Evolutionary conservation across 1,139 yeast genomes (phyloP), one percentile per base, ranked within the genome.

Genomic region (Taphrina sp.): DNA sequence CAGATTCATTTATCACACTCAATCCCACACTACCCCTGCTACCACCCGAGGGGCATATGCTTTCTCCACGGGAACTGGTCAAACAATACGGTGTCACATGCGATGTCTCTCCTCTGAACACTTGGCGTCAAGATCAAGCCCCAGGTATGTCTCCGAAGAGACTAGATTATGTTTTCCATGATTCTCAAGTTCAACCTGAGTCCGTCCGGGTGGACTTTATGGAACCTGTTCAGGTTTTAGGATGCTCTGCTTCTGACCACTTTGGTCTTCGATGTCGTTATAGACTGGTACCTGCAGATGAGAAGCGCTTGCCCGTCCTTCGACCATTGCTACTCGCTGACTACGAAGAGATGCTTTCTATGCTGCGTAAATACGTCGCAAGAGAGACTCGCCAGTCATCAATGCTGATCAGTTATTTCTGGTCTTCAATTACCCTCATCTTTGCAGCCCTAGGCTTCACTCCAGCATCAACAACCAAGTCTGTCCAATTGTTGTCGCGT

Each of bases 231-330:
- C 46, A 23, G 23, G 34, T n/a, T 14, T 33, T 74, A 1, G 70
- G 79, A 12, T 83, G 86, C 5, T 85, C 95, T 3, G 83, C 79
- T 62, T 88, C 96, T 0, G 99, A 92, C 67, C 98, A 92, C 72
- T 92, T 94, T 74, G 99, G 79, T 80, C 16, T 59, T 66, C 49
- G 34, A 54, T 49, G 49, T 57, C 43, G 43, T 43, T 35, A 54
- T 57, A 28, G 14, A 41, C n/a, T 52, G 49, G 31, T 26, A 34
- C 17, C 37, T 35, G 23, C 23, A 67, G 83, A 37, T 66, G 68
- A 56, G 58, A 72, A 3, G 57, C 28, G 38, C 56, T n/a, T 39
- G 39, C 29, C 51, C 31, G 39, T 42, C 42, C 23, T 45, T 47
- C 38, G 47, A 42, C 37, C 39, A 47, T 43, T 36, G 29, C 35